These are phyloP conservation scores for Aspergillus floridensis DNA, from an alignment of 2,329 filamentous ascomycete genomes.

Conservation along the genomic window DNA sequence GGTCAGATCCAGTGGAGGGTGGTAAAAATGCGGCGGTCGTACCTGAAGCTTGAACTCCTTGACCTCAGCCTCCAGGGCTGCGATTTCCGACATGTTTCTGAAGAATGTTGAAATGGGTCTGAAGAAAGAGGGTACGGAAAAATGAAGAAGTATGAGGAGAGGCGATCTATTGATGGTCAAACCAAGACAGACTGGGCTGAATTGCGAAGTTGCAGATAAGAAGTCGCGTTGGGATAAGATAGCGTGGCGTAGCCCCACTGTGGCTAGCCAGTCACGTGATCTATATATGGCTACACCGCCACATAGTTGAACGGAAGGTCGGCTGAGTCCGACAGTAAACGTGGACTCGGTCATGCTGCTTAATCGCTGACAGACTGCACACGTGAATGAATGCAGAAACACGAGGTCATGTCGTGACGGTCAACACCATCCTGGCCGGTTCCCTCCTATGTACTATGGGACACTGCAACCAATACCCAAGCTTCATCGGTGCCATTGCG, in stretches of 20 bases:
- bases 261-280: not conserved
- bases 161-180: not conserved
- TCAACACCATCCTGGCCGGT: not conserved
- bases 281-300: not conserved
- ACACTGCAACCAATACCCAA: not conserved
- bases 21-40: not conserved
- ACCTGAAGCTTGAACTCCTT: conserved; percentile 55
- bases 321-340: not conserved
- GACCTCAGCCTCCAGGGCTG: conserved; percentile 49
- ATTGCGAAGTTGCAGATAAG: conserved; percentile 8
- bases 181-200: not conserved
- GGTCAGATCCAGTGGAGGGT: conserved; percentile 9
- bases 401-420: not conserved
- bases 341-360: not conserved
- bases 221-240: conserved; percentile 5
- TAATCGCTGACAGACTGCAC: not conserved
- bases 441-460: not conserved
- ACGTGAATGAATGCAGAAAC: not conserved
- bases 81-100: conserved; percentile 43
- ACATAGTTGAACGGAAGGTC: not conserved
- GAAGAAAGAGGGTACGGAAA: not conserved
- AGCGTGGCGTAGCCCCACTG: conserved; percentile 5
- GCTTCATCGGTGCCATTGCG: not conserved
- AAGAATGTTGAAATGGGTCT: not conserved
- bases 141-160: not conserved